Percentiles rank a stretch among this genome's conserved stretches.
These are phyloP conservation scores for Penicillium freii DNA, from an alignment of 2,329 filamentous ascomycete species.

Conservation along the genomic window DNA sequence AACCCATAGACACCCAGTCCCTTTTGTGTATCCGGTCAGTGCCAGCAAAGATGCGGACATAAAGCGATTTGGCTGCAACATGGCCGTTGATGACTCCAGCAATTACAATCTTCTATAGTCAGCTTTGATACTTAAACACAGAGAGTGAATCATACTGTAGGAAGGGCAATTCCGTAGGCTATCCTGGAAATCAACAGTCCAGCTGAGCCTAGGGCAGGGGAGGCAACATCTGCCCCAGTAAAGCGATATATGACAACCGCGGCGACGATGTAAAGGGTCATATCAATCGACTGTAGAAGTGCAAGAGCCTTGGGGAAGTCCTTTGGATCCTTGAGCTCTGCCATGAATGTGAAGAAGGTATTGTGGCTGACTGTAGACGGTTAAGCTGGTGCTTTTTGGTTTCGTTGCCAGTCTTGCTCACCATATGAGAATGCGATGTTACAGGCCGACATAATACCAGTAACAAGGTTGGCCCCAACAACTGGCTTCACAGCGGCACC, in stretches of 20 bases:
- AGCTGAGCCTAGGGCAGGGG: conserved; percentile 64
- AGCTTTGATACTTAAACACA: background rate
- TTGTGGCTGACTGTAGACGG: conserved; percentile 51
- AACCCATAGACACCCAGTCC: conserved; percentile 49
- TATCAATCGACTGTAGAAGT: conserved; percentile 57
- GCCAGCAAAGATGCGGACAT: conserved; percentile 59
- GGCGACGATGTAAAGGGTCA: conserved; percentile 61
- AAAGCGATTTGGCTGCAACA: conserved; percentile 63
- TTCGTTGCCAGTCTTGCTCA: background rate
- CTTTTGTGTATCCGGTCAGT: conserved; percentile 52
- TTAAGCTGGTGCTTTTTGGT: background rate
- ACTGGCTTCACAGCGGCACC: conserved; percentile 12
- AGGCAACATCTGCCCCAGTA: conserved; percentile 58
- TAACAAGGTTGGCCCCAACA: background rate
- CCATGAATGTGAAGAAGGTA: conserved; percentile 65
- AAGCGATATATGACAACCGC: conserved; percentile 66
- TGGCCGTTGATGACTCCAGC: conserved; percentile 67
- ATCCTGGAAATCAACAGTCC: conserved; percentile 55
- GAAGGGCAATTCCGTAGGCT: conserved; percentile 64
- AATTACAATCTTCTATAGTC: conserved; percentile 53
- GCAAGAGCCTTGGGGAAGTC: conserved; percentile 61
- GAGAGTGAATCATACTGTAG: conserved; percentile 47
- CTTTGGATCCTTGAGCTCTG: conserved; percentile 59
- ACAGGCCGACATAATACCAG: background rate
- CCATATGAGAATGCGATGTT: conserved; percentile 3